A percentile compares a stretch with the other conserved stretches of the same genome.
Conservation (phyloP, 208 protist genomes). For the Polymyxa betae region DNA sequence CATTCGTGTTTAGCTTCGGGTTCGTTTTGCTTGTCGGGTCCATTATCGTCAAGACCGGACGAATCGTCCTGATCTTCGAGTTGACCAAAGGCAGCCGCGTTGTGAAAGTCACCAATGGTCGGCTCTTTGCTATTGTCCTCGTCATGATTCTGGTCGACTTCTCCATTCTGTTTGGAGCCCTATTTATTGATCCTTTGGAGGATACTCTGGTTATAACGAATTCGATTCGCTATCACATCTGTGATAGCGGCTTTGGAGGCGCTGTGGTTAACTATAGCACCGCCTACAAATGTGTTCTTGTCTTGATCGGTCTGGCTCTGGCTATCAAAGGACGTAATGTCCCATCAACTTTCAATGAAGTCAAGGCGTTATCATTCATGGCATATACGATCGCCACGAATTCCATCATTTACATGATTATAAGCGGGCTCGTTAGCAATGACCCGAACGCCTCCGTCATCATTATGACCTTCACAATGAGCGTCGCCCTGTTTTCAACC, state of each 20-base stretch:
- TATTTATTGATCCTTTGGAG: not conserved
- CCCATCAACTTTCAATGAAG: not conserved
- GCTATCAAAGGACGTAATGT: not conserved
- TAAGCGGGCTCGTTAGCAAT: not conserved
- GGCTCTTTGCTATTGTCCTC: not conserved
- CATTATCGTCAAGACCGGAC: not conserved
- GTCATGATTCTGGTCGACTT: not conserved
- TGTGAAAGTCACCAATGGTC: not conserved
- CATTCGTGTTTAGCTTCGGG: not conserved
- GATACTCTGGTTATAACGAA: not conserved
- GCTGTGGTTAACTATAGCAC: not conserved
- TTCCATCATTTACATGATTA: not conserved
- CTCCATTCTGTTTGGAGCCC: not conserved
- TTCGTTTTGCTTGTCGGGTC: not conserved
- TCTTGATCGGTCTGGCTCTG: not conserved
- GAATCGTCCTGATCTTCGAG: conserved; percentile 6
- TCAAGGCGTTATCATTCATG: not conserved
- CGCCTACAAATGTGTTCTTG: not conserved
- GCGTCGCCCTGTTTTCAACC: not conserved
- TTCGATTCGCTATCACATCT: not conserved
- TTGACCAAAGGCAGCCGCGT: not conserved
- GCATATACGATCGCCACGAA: not conserved
- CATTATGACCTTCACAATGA: not conserved
- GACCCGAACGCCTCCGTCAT: not conserved
- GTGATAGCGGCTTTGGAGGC: not conserved